Evolutionary conservation across 805 yeast genomes (phyloP).

Genomic region (Cyberlindnera galapagoensis): DNA sequence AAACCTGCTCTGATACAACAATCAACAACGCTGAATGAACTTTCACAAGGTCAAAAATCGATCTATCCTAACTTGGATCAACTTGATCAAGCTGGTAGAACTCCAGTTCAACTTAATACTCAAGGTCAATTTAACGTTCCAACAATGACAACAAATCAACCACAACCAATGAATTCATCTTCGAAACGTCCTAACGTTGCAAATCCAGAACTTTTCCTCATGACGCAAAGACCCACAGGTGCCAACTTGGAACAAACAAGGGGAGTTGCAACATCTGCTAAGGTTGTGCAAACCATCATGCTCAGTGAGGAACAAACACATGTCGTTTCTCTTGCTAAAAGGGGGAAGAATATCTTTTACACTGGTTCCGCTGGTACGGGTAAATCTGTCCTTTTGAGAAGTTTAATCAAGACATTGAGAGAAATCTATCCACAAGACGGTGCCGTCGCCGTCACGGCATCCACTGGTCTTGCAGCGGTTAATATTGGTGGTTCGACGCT

Average conservation of each 20-base stretch:
- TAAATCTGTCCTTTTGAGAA: slow-evolving; percentile 76
- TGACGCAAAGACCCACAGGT: slow-evolving; percentile 10
- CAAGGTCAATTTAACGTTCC: no score
- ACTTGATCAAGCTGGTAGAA: not conserved
- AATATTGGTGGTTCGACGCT: slow-evolving; percentile 75
- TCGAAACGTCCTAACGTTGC: slow-evolving; percentile 5
- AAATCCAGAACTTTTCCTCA: slow-evolving; percentile 9
- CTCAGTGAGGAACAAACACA: slow-evolving; percentile 57
- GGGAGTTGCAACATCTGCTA: slow-evolving; percentile 6
- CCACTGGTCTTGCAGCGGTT: slow-evolving; percentile 81
- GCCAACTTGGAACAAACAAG: slow-evolving; percentile 2
- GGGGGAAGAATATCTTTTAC: slow-evolving; percentile 71
- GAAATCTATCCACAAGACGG: slow-evolving; percentile 36
- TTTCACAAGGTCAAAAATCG: no score
- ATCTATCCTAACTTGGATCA: not conserved
- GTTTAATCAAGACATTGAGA: slow-evolving; percentile 49
- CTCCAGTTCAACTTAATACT: not conserved
- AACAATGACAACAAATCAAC: no score
- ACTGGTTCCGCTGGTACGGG: slow-evolving; percentile 99
- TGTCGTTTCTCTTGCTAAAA: slow-evolving; percentile 56
- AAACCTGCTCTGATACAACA: no score
- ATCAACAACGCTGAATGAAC: no score
- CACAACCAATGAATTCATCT: not conserved
- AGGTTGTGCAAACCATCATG: slow-evolving; percentile 25
- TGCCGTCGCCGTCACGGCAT: slow-evolving; percentile 70